Evolutionary conservation across 768 basidiomycete species (phyloP).

Genomic region (Tricholoma saponaceum): DNA sequence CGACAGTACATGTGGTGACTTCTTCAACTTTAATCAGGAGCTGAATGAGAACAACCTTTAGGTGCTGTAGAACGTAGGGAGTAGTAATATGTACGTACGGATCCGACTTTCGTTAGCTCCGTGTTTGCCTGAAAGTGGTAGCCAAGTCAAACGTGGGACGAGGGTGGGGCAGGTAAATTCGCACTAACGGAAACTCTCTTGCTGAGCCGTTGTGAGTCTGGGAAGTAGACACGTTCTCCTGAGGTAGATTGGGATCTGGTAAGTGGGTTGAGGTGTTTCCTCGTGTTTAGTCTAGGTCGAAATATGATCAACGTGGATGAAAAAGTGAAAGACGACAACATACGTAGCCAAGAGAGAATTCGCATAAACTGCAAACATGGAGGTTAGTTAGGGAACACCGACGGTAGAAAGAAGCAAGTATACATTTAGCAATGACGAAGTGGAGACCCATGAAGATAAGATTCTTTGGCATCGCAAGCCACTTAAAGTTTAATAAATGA

Average conservation of each 20-base stretch:
- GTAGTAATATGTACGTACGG: background rate
- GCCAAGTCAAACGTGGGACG: background rate
- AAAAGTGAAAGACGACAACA: conserved; percentile 12
- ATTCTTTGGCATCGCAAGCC: conserved; percentile 43
- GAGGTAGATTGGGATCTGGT: background rate
- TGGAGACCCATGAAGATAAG: conserved; percentile 52
- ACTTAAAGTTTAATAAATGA: conserved; percentile 23
- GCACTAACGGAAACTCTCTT: background rate
- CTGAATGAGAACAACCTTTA: background rate
- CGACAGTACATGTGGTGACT: conserved; percentile 5
- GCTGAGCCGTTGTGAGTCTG: background rate
- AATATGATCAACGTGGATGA: background rate
- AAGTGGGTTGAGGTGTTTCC: conserved; percentile 18
- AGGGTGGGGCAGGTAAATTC: too few relatives aligned
- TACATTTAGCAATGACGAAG: conserved; percentile 51
- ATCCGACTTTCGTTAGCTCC: background rate
- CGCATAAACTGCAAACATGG: conserved; percentile 35
- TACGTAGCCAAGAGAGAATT: conserved; percentile 49
- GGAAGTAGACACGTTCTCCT: background rate
- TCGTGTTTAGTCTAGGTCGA: conserved; percentile 30
- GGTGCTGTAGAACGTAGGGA: background rate
- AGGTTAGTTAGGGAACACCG: background rate
- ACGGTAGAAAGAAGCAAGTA: conserved; percentile 4
- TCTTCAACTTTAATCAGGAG: conserved; percentile 13
- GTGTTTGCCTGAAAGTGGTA: background rate